These are phyloP conservation scores for Polyporus arcularius DNA, from an alignment of 768 basidiomycete genomes.

Conservation along the genomic window DNA sequence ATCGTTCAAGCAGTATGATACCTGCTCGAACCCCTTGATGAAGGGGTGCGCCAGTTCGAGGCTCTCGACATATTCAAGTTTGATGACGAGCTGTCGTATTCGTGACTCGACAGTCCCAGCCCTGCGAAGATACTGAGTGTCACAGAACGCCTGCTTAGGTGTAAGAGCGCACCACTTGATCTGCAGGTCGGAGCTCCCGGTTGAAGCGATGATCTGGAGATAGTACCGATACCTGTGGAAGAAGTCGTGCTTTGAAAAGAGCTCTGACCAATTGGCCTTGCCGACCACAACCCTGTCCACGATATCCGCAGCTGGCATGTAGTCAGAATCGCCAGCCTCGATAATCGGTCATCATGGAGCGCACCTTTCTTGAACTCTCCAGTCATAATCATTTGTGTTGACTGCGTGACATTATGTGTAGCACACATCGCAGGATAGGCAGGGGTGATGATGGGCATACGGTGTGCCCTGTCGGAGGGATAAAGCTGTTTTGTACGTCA, in stretches of 20 bases:
- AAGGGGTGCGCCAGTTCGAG: conserved; percentile 93
- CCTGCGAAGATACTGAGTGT: conserved; percentile 37
- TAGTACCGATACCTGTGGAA: conserved; percentile 97
- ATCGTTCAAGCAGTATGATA: conserved; percentile 78
- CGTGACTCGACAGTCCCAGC: conserved; percentile 98
- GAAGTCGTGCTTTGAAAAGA: conserved; percentile 96
- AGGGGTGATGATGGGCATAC: conserved; percentile 99
- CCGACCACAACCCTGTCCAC: conserved; percentile 90
- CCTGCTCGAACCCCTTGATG: conserved; percentile 90
- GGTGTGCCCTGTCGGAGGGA: conserved; percentile 88
- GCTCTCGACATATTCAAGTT: conserved; percentile 94
- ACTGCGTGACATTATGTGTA: conserved; percentile 95
- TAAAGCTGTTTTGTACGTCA: conserved; percentile 58
- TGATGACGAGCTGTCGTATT: conserved; percentile 95
- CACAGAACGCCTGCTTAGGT: conserved; percentile 26
- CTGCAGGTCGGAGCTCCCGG: conserved; percentile 79
- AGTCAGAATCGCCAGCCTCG: conserved; percentile 9
- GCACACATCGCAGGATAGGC: conserved; percentile 99
- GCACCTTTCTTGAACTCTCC: conserved; percentile 92
- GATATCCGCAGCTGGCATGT: conserved; percentile 77
- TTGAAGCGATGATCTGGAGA: conserved; percentile 92
- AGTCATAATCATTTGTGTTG: conserved; percentile 94
- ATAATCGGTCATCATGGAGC: neutral
- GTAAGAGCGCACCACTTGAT: conserved; percentile 73
- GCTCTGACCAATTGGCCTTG: conserved; percentile 83